Conservation (phyloP, 176 grass and related monocot genomes). For the Aegilops bicornis region DNA sequence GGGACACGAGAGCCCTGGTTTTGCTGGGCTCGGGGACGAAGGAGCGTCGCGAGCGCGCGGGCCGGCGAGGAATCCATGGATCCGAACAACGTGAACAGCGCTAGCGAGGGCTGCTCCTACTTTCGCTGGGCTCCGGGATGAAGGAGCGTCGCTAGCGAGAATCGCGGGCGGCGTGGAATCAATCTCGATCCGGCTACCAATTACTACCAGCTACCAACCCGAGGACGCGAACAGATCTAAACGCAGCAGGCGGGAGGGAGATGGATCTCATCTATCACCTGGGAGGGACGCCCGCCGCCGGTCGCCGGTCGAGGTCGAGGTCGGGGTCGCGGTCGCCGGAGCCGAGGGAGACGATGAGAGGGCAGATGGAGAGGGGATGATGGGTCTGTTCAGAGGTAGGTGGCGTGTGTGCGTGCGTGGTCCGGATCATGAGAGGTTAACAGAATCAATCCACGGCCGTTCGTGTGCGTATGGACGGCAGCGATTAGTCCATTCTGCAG, state of each 20-base stretch:
- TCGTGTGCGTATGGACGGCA: neutral
- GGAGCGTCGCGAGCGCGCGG: no score
- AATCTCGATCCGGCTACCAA: neutral
- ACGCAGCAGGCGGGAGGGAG: neutral
- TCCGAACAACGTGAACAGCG: neutral
- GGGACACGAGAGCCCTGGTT: neutral
- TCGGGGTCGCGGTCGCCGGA: neutral
- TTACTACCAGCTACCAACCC: neutral
- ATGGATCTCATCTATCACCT: neutral
- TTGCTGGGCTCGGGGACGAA: neutral
- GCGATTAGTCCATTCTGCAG: neutral
- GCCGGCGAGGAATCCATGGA: neutral
- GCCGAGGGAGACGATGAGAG: neutral
- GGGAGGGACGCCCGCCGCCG: neutral
- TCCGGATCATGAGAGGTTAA: neutral
- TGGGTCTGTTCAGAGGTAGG: neutral
- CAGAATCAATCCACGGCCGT: neutral
- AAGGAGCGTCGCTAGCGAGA: neutral
- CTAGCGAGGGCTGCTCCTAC: neutral
- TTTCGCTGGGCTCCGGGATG: neutral
- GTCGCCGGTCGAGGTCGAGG: neutral
- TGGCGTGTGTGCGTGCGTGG: neutral
- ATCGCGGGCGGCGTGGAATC: neutral
- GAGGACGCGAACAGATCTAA: neutral
- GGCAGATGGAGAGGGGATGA: neutral